Conservation (phyloP, 148 eudicot genomes). For the Rhododendron henanense region DNA sequence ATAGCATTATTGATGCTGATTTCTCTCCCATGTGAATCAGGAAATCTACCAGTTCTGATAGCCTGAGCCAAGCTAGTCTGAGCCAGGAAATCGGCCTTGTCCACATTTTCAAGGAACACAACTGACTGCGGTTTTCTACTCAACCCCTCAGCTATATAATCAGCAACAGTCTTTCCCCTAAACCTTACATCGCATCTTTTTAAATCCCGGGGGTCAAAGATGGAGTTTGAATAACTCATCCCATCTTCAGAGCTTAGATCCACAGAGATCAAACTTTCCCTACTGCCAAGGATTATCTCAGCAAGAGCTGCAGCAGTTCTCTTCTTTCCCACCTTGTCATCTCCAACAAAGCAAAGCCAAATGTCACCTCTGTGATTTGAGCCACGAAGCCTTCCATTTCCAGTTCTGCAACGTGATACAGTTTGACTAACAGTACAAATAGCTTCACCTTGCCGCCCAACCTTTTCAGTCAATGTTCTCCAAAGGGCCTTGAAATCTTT, state of each 20-base stretch:
- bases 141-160: constrained; percentile 64
- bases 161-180: constrained; percentile 62
- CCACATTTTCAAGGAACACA: constrained; percentile 73
- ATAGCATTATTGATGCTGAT: constrained; percentile 40
- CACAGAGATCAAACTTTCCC: constrained; percentile 46
- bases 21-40: constrained; percentile 67
- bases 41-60: constrained; percentile 58
- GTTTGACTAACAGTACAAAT: constrained; percentile 29
- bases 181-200: constrained; percentile 27
- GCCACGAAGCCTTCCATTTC: constrained; percentile 31
- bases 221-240: constrained; percentile 24
- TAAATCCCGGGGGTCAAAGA: constrained; percentile 31
- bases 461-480: constrained; percentile 37
- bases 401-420: constrained; percentile 40
- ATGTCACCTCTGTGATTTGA: constrained; percentile 34
- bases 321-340: constrained; percentile 68
- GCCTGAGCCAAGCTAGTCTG: constrained; percentile 71
- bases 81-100: constrained; percentile 60
- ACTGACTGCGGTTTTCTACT: constrained; percentile 64
- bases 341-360: constrained; percentile 71
- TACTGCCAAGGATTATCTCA: constrained; percentile 60
- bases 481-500: constrained; percentile 52
- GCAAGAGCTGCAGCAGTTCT: constrained; percentile 60
- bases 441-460: constrained; percentile 56
- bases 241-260: constrained; percentile 52